These are phyloP conservation scores for Neotropicomus parvogracilis DNA, from an alignment of 1,284 basidiomycete genomes.

Conservation along the genomic window DNA sequence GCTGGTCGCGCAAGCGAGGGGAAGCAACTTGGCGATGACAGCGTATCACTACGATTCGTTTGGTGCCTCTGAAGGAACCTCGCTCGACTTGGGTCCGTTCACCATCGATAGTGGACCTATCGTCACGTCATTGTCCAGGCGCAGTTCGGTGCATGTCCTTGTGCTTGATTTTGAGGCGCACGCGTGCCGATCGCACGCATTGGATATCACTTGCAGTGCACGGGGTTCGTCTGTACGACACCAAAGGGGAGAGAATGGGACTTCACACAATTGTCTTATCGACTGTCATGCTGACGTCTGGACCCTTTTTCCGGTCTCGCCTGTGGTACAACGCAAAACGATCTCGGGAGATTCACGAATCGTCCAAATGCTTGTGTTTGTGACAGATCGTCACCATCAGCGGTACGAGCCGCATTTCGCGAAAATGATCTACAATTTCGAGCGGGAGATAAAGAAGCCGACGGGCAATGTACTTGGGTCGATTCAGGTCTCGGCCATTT, in stretches of 20 bases:
- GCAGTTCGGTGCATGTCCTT: conserved; percentile 42
- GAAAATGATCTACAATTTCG: conserved; percentile 45
- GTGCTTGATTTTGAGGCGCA: conserved; percentile 33
- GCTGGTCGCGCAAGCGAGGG: conserved; percentile 32
- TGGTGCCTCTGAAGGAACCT: conserved; percentile 21
- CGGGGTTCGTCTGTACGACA: conserved; percentile 13
- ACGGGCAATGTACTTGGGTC: conserved; percentile 41
- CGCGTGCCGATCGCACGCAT: conserved; percentile 38
- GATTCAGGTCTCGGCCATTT: conserved; percentile 28
- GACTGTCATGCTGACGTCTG: conserved; percentile 61
- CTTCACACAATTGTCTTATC: conserved; percentile 47
- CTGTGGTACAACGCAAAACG: conserved; percentile 49
- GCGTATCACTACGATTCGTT: conserved; percentile 29
- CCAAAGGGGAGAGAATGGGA: conserved; percentile 2
- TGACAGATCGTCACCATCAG: conserved; percentile 38
- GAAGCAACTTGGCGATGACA: conserved; percentile 11
- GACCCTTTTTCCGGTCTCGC: conserved; percentile 58
- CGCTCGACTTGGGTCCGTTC: conserved; percentile 12
- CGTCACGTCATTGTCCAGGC: conserved; percentile 45
- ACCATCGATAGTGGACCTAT: background rate
- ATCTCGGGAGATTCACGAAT: conserved; percentile 35
- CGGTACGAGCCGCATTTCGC: conserved; percentile 42
- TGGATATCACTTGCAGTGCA: conserved; percentile 48
- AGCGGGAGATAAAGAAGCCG: conserved; percentile 40
- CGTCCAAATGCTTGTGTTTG: conserved; percentile 39